Evolutionary conservation across 2,329 filamentous ascomycete species (phyloP), one percentile per base, ranked within the genome.

Genomic region (Arthrobotrys entomopaga): DNA sequence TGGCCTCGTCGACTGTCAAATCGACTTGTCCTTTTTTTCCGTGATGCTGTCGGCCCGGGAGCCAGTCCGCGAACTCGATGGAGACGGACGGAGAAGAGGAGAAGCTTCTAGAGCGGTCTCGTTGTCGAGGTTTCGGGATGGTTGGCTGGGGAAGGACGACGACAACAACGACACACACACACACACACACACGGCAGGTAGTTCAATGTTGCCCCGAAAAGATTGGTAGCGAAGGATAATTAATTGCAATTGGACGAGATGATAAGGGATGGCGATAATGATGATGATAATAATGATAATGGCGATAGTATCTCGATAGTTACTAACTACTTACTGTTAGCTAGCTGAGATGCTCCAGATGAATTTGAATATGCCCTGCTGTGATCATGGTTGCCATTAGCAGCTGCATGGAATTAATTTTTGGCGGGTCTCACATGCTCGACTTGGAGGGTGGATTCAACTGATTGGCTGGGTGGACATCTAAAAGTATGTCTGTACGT

Each of bases 61-160:
- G 42, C 29, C 16, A 48, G 48, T 49, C 20, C 48, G 5, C 34
- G n/a, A 48, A 43, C 16, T 6, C 13, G 19, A 6, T n/a, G 29
- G 20, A 16, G 3, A 13, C 2, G 19, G 15, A 65, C 29, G 38
- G 58, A 53, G 63, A 59, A 57, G 65, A 56, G 56, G 60, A 57
- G 56, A 69, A 69, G 48, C 46, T 69, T 69, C 65, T 48, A 69
- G 65, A 53, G 53, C n/a, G 46, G 46, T 50, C 50, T 24, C 53
- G 56, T 67, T 59, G 64, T 57, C 64, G 38, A n/a, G 15, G 29
- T 6, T n/a, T 50, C n/a, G 46, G 46, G 46, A 50, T 19, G 29
- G 29, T 34, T 34, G 29, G 29, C 29, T 34, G 5, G 29, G 29
- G 29, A 34, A 10, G 29, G 29, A 34, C 29, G 29, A 34, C 29